Conservation (phyloP, 2,329 filamentous ascomycete genomes). For the Cladobotryum protrusum region DNA sequence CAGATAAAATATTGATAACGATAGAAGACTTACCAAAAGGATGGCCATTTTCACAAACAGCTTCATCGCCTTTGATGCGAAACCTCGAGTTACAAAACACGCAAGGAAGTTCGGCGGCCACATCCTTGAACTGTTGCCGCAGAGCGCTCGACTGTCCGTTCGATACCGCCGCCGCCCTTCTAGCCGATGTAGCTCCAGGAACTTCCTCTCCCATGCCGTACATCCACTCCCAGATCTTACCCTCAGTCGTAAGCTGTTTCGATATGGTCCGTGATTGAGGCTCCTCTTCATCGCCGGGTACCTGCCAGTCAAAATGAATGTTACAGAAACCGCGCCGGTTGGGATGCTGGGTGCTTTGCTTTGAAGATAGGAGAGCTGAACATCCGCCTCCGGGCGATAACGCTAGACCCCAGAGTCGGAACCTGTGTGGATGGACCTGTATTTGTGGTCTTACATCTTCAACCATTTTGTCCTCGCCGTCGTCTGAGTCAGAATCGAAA, state of each 20-base stretch:
- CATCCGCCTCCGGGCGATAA: conserved; percentile 45
- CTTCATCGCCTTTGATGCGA: conserved; percentile 26
- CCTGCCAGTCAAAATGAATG: conserved; percentile 32
- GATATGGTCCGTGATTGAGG: neutral
- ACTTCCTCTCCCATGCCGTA: conserved; percentile 47
- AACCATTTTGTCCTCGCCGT: conserved; percentile 15
- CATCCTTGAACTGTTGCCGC: conserved; percentile 32
- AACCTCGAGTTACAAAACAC: conserved; percentile 40
- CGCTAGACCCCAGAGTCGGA: conserved; percentile 49
- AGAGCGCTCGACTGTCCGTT: conserved; percentile 21
- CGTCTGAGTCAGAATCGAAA: conserved; percentile 19
- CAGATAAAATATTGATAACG: neutral
- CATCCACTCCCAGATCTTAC: conserved; percentile 51
- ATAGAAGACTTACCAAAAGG: conserved; percentile 30
- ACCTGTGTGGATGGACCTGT: conserved; percentile 43
- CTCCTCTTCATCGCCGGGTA: conserved; percentile 11
- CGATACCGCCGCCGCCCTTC: conserved; percentile 11
- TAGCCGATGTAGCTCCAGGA: conserved; percentile 30
- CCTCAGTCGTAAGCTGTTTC: conserved; percentile 45
- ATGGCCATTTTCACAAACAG: conserved; percentile 34
- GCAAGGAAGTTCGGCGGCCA: conserved; percentile 35
- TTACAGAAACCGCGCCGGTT: conserved; percentile 35
- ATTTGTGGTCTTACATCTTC: conserved; percentile 19
- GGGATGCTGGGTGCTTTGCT: conserved; percentile 42
- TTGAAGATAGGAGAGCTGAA: conserved; percentile 45